Percentiles rank a stretch among this genome's conserved stretches.
Evolutionary conservation across 2,329 filamentous ascomycete genomes (phyloP).

Genomic region (Colletotrichum sp.): DNA sequence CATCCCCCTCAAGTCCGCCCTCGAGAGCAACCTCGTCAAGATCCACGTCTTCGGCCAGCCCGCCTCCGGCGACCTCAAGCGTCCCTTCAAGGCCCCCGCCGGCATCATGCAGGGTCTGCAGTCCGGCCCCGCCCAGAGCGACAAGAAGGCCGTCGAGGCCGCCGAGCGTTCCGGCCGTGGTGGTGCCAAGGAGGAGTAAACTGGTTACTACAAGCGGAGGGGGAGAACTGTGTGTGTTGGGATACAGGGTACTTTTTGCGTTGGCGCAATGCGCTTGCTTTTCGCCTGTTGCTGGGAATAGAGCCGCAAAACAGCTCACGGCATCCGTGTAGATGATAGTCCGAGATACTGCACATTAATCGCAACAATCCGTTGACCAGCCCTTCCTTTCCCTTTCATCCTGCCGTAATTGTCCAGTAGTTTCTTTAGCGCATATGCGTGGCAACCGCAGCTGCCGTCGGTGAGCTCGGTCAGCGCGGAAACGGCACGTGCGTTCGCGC

Average conservation of each 20-base stretch:
- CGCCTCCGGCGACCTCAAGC: slow-evolving; percentile 88
- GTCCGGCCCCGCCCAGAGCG: slow-evolving; percentile 80
- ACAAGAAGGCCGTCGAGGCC: slow-evolving; percentile 86
- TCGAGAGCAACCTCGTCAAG: slow-evolving; percentile 96
- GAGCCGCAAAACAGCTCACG: background rate
- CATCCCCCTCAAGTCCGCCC: slow-evolving; percentile 93
- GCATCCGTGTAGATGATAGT: background rate
- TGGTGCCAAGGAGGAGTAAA: slow-evolving; percentile 75
- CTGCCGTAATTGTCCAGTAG: background rate
- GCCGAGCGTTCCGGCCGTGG: slow-evolving; percentile 78
- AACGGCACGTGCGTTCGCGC: slow-evolving; percentile 22
- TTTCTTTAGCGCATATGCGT: background rate
- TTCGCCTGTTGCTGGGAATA: background rate
- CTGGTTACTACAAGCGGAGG: background rate
- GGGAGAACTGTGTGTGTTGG: background rate
- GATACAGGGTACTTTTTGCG: slow-evolving; percentile 29
- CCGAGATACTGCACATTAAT: background rate
- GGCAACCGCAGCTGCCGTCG: background rate
- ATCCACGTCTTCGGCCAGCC: slow-evolving; percentile 90
- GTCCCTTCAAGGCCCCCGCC: slow-evolving; percentile 88
- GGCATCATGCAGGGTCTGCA: slow-evolving; percentile 84
- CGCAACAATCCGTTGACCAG: background rate
- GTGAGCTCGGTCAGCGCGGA: background rate
- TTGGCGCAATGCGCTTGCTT: background rate
- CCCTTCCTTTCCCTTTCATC: background rate